These are phyloP conservation scores for Elsinoe batatas DNA, from an alignment of 2,329 filamentous ascomycete genomes.

Conservation along the genomic window DNA sequence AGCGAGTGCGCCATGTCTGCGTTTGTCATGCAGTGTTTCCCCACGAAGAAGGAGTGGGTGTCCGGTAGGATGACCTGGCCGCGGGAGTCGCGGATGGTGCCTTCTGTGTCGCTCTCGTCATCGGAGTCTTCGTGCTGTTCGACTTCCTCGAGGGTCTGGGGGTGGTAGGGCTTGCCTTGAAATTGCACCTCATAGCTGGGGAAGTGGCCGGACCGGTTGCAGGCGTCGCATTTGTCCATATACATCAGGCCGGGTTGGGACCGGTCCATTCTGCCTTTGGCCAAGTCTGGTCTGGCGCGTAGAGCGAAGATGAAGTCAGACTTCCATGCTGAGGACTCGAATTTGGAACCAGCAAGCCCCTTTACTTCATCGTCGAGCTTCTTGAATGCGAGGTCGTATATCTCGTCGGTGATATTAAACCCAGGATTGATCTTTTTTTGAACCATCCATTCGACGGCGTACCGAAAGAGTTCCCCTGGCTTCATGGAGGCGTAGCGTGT, in stretches of 20 bases:
- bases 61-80: slow-evolving; percentile 38
- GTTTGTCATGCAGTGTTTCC: slow-evolving; percentile 51
- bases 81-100: slow-evolving; percentile 38
- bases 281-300: slow-evolving; percentile 54
- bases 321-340: slow-evolving; percentile 62
- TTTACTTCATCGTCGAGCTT: slow-evolving; percentile 63
- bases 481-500: slow-evolving; percentile 57
- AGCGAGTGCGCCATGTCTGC: slow-evolving; percentile 62
- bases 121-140: slow-evolving; percentile 40
- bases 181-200: slow-evolving; percentile 57
- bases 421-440: slow-evolving; percentile 66
- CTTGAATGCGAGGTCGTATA: slow-evolving; percentile 59
- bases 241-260: slow-evolving; percentile 27
- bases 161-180: slow-evolving; percentile 55
- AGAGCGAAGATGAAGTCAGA: slow-evolving; percentile 55
- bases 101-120: slow-evolving; percentile 26
- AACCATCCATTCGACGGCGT: slow-evolving; percentile 70
- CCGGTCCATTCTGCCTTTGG: slow-evolving; percentile 37
- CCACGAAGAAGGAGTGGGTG: slow-evolving; percentile 42
- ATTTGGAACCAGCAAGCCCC: slow-evolving; percentile 59
- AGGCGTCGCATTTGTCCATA: slow-evolving; percentile 54
- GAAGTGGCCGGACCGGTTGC: slow-evolving; percentile 58
- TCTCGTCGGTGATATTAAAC: slow-evolving; percentile 51
- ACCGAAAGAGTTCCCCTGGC: slow-evolving; percentile 61
- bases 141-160: slow-evolving; percentile 55